These are phyloP conservation scores for Naematelia encephala DNA, from an alignment of 768 basidiomycete species.

Conservation along the genomic window DNA sequence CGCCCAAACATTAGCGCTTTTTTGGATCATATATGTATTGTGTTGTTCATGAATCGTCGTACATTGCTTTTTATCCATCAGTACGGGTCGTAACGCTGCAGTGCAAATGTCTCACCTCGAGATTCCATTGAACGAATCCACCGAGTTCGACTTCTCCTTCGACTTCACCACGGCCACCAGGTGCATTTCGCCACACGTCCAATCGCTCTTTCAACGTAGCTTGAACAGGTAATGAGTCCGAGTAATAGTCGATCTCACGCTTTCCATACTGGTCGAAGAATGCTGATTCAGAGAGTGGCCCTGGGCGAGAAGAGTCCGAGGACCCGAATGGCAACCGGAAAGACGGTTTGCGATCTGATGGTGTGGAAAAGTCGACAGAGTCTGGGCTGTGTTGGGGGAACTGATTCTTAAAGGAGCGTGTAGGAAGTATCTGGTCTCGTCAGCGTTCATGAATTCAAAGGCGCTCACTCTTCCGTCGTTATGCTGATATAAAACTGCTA, in stretches of 20 bases:
- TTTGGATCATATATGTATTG: constrained; percentile 44
- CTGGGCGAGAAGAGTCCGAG: not conserved
- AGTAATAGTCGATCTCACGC: constrained; percentile 39
- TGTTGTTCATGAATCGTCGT: constrained; percentile 40
- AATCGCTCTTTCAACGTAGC: constrained; percentile 50
- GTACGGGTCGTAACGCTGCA: constrained; percentile 9
- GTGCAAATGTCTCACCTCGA: constrained; percentile 36
- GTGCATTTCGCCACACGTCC: constrained; percentile 48
- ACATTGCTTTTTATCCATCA: constrained; percentile 24
- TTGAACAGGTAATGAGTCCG: constrained; percentile 46
- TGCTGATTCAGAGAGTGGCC: not conserved
- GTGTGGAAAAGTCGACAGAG: not conserved
- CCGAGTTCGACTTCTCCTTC: constrained; percentile 47
- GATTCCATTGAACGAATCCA: constrained; percentile 49
- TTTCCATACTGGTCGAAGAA: not conserved
- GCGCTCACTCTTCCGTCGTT: not conserved
- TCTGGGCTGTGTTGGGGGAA: not conserved
- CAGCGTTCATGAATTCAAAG: too few species aligned
- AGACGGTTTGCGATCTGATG: not conserved
- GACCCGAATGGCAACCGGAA: not conserved
- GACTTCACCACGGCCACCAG: constrained; percentile 45
- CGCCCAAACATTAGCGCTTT: constrained; percentile 44
- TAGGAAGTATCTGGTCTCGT: not conserved
- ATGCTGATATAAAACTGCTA: not conserved
- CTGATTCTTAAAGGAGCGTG: not conserved